Evolutionary conservation across 2,329 filamentous ascomycete species (phyloP).

Genomic region (Zymoseptoria ardabiliae): DNA sequence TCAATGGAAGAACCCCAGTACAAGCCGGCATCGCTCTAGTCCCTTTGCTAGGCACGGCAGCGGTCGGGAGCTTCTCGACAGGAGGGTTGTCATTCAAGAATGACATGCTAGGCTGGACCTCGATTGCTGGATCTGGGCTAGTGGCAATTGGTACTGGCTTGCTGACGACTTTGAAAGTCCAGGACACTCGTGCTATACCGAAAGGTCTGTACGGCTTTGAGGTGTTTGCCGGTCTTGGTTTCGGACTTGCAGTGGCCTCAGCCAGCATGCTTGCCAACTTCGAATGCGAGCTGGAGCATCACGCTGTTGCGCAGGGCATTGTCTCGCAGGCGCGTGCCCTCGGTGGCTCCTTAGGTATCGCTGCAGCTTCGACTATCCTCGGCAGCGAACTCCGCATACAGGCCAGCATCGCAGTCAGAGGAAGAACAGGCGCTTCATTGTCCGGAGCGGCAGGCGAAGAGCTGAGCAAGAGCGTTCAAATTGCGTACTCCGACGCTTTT

Average conservation of each 20-base stretch:
- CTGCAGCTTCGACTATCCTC: background rate
- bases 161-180: slow-evolving; percentile 5
- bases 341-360: background rate
- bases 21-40: slow-evolving; percentile 14
- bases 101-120: slow-evolving; percentile 7
- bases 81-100: slow-evolving; percentile 2
- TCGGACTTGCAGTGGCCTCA: slow-evolving; percentile 11
- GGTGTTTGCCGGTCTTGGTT: slow-evolving; percentile 13
- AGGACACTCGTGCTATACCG: background rate
- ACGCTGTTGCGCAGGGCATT: background rate
- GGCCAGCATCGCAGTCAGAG: background rate
- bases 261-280: slow-evolving; percentile 1
- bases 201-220: slow-evolving; percentile 11
- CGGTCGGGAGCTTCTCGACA: slow-evolving; percentile 8
- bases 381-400: background rate
- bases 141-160: slow-evolving; percentile 12
- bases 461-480: background rate
- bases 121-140: slow-evolving; percentile 4
- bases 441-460: background rate
- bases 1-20: slow-evolving; percentile 12
- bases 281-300: background rate
- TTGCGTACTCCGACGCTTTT: background rate
- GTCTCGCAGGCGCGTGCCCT: background rate
- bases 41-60: slow-evolving; percentile 12
- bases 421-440: background rate